These are phyloP conservation scores for Lecanosticta acicola DNA, from an alignment of 2,329 filamentous ascomycete species.

Conservation along the genomic window DNA sequence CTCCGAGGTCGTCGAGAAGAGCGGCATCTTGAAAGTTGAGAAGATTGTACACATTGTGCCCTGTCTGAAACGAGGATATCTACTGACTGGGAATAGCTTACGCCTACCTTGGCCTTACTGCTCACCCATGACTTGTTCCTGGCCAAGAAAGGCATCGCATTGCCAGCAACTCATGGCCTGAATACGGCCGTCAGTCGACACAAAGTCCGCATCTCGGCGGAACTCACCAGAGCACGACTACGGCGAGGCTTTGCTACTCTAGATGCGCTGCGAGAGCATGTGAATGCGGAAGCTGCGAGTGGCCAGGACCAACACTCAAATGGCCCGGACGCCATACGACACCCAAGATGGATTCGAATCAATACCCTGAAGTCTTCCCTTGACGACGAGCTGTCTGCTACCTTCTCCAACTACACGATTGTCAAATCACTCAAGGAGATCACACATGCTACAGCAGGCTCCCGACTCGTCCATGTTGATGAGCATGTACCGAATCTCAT, in stretches of 20 bases:
- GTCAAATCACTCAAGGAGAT: conserved; percentile 55
- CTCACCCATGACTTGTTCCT: conserved; percentile 82
- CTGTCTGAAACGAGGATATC: no score
- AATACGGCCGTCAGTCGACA: conserved; percentile 71
- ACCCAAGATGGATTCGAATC: conserved; percentile 88
- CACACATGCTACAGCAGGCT: conserved; percentile 27
- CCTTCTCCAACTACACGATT: conserved; percentile 60
- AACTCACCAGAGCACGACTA: conserved; percentile 75
- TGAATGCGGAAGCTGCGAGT: conserved; percentile 43
- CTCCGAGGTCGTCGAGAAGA: conserved; percentile 81
- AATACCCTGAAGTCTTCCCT: conserved; percentile 72
- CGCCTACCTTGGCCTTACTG: conserved; percentile 71
- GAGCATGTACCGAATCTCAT: conserved; percentile 76
- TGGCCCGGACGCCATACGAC: conserved; percentile 39
- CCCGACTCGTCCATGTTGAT: conserved; percentile 64
- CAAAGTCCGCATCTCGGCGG: conserved; percentile 71
- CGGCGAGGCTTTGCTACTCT: conserved; percentile 64
- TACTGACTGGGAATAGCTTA: conserved; percentile 52
- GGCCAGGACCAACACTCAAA: conserved; percentile 27
- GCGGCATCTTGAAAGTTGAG: conserved; percentile 71
- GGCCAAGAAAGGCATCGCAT: conserved; percentile 72
- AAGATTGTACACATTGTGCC: conserved; percentile 71
- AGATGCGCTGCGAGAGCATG: conserved; percentile 56
- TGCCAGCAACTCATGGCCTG: conserved; percentile 73
- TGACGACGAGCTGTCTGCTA: conserved; percentile 65